A percentile compares a stretch with the other conserved stretches of the same genome.
phyloP scores from a whole-genome alignment of 176 grass and related monocot species.

The Aegilops umbellulata region DNA sequence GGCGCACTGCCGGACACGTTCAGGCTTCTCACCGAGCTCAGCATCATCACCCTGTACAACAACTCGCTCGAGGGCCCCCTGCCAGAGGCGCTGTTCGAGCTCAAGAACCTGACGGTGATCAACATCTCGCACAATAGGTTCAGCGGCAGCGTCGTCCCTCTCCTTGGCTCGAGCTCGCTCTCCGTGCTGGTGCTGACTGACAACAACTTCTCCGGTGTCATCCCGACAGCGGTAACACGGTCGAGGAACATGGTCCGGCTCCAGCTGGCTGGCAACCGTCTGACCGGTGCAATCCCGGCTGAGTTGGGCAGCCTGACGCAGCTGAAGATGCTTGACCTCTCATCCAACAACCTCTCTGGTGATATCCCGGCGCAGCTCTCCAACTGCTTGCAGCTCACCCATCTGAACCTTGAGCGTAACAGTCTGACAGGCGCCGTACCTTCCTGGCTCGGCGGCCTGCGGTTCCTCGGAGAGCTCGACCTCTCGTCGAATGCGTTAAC shows the following conservation, averaged over 20 bases:
- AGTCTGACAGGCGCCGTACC: conserved; percentile 53
- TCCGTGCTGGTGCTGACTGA: conserved; percentile 63
- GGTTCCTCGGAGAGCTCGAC: conserved; percentile 83
- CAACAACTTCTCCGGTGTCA: conserved; percentile 77
- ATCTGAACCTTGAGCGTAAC: conserved; percentile 78
- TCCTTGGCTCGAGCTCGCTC: conserved; percentile 63
- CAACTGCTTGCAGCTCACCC: conserved; percentile 49
- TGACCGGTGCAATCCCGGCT: conserved; percentile 52
- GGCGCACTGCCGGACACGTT: conserved; percentile 58
- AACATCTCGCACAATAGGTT: conserved; percentile 88
- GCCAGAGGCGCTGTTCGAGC: conserved; percentile 52
- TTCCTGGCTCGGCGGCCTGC: conserved; percentile 59
- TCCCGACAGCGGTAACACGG: conserved; percentile 40
- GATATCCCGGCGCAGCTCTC: conserved; percentile 59
- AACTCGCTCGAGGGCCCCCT: conserved; percentile 72
- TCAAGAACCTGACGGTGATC: conserved; percentile 78
- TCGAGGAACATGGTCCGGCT: conserved; percentile 60
- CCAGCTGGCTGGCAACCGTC: conserved; percentile 56
- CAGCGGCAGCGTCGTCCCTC: conserved; percentile 58
- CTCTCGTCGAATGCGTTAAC: conserved; percentile 66
- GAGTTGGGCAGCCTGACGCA: conserved; percentile 50
- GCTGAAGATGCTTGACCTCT: conserved; percentile 74
- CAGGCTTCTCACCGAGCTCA: conserved; percentile 52
- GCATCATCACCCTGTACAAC: conserved; percentile 88
- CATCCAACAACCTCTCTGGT: conserved; percentile 61